phyloP scores from a whole-genome alignment of 2,329 filamentous ascomycete genomes.

The Daldinia sp. region DNA sequence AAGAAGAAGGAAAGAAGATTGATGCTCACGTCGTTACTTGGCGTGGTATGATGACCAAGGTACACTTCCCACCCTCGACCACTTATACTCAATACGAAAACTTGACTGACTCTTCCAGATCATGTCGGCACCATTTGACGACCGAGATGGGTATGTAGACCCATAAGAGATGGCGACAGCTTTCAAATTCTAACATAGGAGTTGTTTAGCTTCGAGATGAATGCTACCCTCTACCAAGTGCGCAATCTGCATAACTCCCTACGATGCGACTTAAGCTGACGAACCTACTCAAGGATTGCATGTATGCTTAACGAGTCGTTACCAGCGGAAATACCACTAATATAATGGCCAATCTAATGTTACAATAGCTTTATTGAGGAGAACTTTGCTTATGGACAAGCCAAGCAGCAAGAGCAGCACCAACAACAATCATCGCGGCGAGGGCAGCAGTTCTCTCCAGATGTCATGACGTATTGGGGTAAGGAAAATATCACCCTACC shows the following conservation, averaged over 20 bases:
- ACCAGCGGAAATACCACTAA: background rate
- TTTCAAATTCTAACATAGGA: slow-evolving; percentile 28
- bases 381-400: slow-evolving; percentile 76
- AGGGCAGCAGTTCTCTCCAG: slow-evolving; percentile 63
- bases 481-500: slow-evolving; percentile 30
- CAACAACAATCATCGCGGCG: slow-evolving; percentile 57
- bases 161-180: slow-evolving; percentile 6
- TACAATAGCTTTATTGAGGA: slow-evolving; percentile 85
- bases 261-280: slow-evolving; percentile 29
- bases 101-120: slow-evolving; percentile 63
- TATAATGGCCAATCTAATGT: slow-evolving; percentile 25
- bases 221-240: slow-evolving; percentile 89
- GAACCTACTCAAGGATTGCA: slow-evolving; percentile 55
- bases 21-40: slow-evolving; percentile 88
- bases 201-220: slow-evolving; percentile 84
- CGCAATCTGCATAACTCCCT: slow-evolving; percentile 43
- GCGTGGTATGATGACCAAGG: slow-evolving; percentile 99
- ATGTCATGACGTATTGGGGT: slow-evolving; percentile 96
- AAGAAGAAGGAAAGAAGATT: slow-evolving; percentile 69
- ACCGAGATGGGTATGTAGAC: slow-evolving; percentile 73
- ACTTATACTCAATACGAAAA: background rate
- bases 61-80: slow-evolving; percentile 49
- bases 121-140: slow-evolving; percentile 83
- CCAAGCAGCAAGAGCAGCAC: slow-evolving; percentile 66
- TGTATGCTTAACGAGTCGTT: slow-evolving; percentile 52